Evolutionary conservation across 2,329 filamentous ascomycete species (phyloP).

Genomic region (Gaeumannomyces sp.): DNA sequence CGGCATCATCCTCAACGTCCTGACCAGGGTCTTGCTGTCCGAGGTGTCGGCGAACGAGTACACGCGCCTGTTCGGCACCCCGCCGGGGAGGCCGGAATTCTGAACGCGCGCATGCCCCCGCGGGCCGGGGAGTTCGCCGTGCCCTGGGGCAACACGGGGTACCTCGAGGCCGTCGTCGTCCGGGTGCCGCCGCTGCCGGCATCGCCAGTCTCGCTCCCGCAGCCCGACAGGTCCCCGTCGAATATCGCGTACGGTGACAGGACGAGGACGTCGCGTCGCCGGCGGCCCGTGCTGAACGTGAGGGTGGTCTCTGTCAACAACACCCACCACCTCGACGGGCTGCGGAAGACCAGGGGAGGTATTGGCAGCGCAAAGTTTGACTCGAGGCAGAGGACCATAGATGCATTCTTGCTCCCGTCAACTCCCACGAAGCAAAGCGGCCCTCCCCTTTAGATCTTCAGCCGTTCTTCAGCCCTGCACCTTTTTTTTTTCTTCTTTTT

Average conservation of each 20-base stretch:
- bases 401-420: slow-evolving; percentile 59
- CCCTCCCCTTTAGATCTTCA: background rate
- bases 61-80: slow-evolving; percentile 13
- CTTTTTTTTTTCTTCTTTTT: too few species aligned
- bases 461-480: background rate
- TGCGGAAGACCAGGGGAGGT: slow-evolving; percentile 76
- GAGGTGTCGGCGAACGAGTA: slow-evolving; percentile 36
- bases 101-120: slow-evolving; percentile 10
- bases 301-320: slow-evolving; percentile 48
- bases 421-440: slow-evolving; percentile 16
- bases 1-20: slow-evolving; percentile 67
- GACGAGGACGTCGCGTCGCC: background rate
- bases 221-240: background rate
- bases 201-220: background rate
- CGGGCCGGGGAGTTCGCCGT: slow-evolving; percentile 21
- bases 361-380: slow-evolving; percentile 76
- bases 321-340: slow-evolving; percentile 61
- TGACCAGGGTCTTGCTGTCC: slow-evolving; percentile 58
- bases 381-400: slow-evolving; percentile 66
- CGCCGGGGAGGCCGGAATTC: background rate
- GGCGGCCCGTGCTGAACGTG: background rate
- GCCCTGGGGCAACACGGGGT: slow-evolving; percentile 49
- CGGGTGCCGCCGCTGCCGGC: background rate
- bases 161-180: slow-evolving; percentile 26
- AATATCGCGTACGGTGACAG: background rate